A percentile compares a stretch with the other conserved stretches of the same genome.
Evolutionary conservation across 371 early-diverging fungal genomes (phyloP).

Genomic region (Apophysomyces sp.): DNA sequence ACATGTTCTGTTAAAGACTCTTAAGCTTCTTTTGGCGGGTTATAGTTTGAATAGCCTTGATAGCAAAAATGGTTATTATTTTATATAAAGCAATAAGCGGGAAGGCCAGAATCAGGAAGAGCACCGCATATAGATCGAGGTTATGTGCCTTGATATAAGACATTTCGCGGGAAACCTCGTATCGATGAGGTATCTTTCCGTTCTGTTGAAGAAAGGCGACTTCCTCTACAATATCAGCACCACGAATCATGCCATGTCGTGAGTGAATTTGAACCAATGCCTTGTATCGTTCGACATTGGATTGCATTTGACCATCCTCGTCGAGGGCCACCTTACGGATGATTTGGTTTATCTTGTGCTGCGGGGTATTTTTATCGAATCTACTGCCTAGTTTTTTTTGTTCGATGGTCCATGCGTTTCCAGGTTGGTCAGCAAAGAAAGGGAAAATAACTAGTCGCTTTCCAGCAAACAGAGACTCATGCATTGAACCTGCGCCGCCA

Average conservation of each 20-base stretch:
- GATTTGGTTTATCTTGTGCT: background rate
- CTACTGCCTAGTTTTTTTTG: background rate
- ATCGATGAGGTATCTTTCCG: slow-evolving; percentile 11
- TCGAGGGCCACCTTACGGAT: background rate
- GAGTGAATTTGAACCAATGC: slow-evolving; percentile 20
- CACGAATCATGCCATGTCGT: slow-evolving; percentile 6
- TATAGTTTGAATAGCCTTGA: too few relatives aligned
- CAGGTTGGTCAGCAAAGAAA: slow-evolving; percentile 37
- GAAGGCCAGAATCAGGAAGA: background rate
- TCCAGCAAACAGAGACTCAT: slow-evolving; percentile 32
- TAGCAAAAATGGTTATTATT: too few relatives aligned
- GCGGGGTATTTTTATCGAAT: background rate
- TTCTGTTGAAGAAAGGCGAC: slow-evolving; percentile 11
- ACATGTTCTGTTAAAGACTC: too few relatives aligned
- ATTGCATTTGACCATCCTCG: slow-evolving; percentile 3
- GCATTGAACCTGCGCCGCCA: slow-evolving; percentile 35
- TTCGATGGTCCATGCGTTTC: slow-evolving; percentile 9
- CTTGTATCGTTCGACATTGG: slow-evolving; percentile 5
- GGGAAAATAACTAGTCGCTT: slow-evolving; percentile 28
- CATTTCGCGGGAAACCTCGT: slow-evolving; percentile 17
- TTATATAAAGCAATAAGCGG: background rate
- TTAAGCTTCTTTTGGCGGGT: too few relatives aligned
- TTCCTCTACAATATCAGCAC: slow-evolving; percentile 29
- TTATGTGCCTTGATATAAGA: slow-evolving; percentile 26
- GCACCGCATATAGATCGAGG: slow-evolving; percentile 14